Base-by-base conservation (phyloP, 1,284 basidiomycete species). In the Mrakiaceae sp. region DNA sequence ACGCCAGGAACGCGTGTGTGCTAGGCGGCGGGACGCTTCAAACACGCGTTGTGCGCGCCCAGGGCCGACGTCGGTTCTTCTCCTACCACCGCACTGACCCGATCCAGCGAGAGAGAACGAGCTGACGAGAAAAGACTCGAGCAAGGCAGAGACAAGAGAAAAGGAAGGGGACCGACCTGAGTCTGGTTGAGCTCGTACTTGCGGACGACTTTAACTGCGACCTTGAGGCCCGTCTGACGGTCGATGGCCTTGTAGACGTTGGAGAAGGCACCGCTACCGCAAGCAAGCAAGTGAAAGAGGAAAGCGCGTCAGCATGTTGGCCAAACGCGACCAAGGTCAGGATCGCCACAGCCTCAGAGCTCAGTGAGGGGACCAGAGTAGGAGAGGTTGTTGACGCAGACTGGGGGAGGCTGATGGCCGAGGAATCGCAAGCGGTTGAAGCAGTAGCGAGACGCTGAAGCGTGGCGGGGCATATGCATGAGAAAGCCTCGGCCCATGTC, bases 201-300 rank as follows among this genome's bases (percentile, higher is more conserved):
- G 72, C 96, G 88, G 61, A 98, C 96, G 61, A 95, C 89, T 78
- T 98, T 98, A 80, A 98, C 90, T 69, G 96, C 96, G 48, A 96
- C 90, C 76, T 88, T 89, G 74, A 85, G 81, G 16, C 87, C 85
- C 14, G 87, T 86, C 63, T 81, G 79, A 64, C 84, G 78, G 76
- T 97, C 89, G 63, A 88, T 72, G 3, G 93, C 96, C 75, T 91
- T 92, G 83, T 96, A 98, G 3, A 99, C 96, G 73, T 97, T 92
- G 10, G 95, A 98, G 76, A 99, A 98, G 50, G 96, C 96, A 68
- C 96, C 96, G 71, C 89, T 90, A 67, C 9, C 63, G 56, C 49
- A 40, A 51, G 70, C 8, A 68, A 61, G 56, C 10, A 44, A 48
- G 39, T 60, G 10, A 56, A 54, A 47, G 3, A 54, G 62, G 48